Evolutionary conservation across 805 yeast species (phyloP).

Genomic region (Pichia exigua): DNA sequence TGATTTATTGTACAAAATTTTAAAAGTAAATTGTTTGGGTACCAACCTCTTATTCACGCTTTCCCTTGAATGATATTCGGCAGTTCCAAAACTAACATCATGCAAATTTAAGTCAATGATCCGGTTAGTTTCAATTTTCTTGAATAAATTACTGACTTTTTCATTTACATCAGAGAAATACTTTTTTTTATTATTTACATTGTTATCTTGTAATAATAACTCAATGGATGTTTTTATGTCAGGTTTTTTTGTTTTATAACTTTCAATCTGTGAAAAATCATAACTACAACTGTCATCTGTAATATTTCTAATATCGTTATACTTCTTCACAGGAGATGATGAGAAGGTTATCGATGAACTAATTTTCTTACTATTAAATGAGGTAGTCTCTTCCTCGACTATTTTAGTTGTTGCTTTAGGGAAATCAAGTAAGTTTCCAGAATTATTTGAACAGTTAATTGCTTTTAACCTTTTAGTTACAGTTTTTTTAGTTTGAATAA

Average conservation of each 20-base stretch:
- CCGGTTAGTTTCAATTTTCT: not conserved
- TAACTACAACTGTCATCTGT: not conserved
- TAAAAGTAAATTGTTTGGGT: not conserved
- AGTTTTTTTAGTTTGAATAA: not conserved
- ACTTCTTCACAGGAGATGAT: slow-evolving; percentile 2
- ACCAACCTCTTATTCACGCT: not conserved
- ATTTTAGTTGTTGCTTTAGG: not conserved
- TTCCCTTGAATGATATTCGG: not conserved
- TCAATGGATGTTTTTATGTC: not conserved
- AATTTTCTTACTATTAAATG: not conserved
- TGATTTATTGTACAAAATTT: not conserved
- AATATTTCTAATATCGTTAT: not conserved
- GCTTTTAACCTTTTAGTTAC: not conserved
- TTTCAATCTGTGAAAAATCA: slow-evolving; percentile 2
- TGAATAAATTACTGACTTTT: not conserved
- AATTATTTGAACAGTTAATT: not conserved
- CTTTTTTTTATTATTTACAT: not conserved
- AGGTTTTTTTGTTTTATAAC: not conserved
- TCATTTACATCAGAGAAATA: not conserved
- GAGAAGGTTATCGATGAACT: not conserved
- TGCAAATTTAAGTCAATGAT: not conserved
- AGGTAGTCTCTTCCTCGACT: not conserved
- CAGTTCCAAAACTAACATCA: not conserved
- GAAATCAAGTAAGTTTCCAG: not conserved
- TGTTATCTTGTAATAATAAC: not conserved